Evolutionary conservation across 2,329 filamentous ascomycete genomes (phyloP).

Genomic region (Colletotrichum theobromicola): DNA sequence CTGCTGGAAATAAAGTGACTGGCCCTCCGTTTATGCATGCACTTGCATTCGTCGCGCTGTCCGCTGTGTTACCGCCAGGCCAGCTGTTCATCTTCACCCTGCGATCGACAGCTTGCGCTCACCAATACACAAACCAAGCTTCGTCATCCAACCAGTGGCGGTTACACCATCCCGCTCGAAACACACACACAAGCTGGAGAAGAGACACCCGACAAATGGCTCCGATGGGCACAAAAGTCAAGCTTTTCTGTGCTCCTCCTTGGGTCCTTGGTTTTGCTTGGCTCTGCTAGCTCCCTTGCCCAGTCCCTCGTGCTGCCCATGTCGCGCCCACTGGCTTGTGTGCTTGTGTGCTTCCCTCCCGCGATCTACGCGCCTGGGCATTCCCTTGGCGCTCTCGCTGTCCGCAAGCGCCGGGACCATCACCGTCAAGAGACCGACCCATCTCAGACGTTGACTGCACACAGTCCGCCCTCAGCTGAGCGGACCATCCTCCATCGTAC

Average conservation of each 20-base stretch:
- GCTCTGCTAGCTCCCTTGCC: conserved; percentile 15
- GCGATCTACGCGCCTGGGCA: conserved; percentile 19
- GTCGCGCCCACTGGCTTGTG: not conserved
- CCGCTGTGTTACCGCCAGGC: not conserved
- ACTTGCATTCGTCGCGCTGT: not conserved
- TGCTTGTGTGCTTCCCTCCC: not conserved
- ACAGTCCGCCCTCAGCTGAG: not conserved
- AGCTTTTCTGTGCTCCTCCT: conserved; percentile 3
- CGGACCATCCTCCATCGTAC: too few relatives aligned
- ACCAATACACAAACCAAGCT: not conserved
- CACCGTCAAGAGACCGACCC: not conserved
- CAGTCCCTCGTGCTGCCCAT: not conserved
- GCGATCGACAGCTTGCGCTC: not conserved
- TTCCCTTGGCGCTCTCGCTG: conserved; percentile 7
- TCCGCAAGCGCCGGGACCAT: not conserved
- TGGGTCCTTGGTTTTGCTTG: not conserved
- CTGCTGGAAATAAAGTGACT: not conserved
- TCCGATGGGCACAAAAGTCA: not conserved
- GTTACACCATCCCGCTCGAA: not conserved
- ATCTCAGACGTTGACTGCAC: not conserved
- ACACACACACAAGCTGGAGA: too few relatives aligned
- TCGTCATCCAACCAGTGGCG: not conserved
- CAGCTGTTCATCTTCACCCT: not conserved
- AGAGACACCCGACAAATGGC: too few relatives aligned
- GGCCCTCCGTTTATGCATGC: not conserved